Conservation (phyloP, 345 rosid species). For the Fremontodendron californicum region DNA sequence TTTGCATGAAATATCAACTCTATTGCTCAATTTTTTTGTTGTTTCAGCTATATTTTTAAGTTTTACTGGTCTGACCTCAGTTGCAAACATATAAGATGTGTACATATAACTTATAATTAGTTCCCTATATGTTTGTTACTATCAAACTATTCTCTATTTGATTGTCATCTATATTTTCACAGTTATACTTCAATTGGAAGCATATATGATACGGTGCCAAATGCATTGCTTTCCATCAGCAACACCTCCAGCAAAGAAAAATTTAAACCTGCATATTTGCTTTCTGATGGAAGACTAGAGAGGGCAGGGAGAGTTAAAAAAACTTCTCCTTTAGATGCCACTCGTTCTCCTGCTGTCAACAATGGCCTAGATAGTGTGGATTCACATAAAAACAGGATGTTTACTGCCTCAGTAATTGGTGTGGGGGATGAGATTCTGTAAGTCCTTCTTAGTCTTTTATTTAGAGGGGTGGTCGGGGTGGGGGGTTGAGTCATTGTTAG, state of each 20-base stretch:
- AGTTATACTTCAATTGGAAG: conserved; percentile 99
- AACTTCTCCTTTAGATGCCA: conserved; percentile 28
- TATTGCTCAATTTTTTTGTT: background rate
- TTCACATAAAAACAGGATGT: conserved; percentile 42
- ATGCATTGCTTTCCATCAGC: conserved; percentile 53
- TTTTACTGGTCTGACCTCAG: background rate
- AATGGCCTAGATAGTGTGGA: conserved; percentile 36
- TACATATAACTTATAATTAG: background rate
- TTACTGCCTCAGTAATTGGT: conserved; percentile 62
- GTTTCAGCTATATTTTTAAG: background rate
- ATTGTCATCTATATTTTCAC: conserved; percentile 18
- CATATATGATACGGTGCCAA: conserved; percentile 88
- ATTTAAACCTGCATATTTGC: conserved; percentile 93
- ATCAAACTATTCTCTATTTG: background rate
- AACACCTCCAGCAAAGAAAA: conserved; percentile 45
- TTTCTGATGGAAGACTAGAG: conserved; percentile 93
- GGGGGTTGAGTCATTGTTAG: background rate
- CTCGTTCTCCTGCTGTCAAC: conserved; percentile 18
- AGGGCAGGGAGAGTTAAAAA: conserved; percentile 94
- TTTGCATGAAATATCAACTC: conserved; percentile 15
- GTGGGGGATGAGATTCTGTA: conserved; percentile 99
- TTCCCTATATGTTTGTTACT: background rate
- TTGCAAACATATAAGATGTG: background rate
- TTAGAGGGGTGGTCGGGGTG: background rate
- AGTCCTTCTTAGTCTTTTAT: conserved; percentile 30